These are phyloP conservation scores for Ramaria rubella DNA, from an alignment of 768 basidiomycete genomes.

Conservation along the genomic window DNA sequence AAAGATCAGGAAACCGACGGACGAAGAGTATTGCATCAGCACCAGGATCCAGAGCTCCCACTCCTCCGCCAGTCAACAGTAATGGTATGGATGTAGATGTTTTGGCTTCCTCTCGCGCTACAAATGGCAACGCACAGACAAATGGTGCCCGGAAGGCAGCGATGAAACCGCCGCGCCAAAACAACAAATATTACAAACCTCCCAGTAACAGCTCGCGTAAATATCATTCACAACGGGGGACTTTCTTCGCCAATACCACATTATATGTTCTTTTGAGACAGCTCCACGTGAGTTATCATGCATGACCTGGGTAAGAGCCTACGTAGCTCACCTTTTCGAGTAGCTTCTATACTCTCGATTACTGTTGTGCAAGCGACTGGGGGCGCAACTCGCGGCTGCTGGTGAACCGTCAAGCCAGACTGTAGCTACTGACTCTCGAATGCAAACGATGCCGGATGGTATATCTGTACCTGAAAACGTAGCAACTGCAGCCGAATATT, in stretches of 20 bases:
- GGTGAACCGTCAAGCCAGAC: slow-evolving; percentile 22
- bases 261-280: slow-evolving; percentile 83
- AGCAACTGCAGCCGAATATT: slow-evolving; percentile 49
- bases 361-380: slow-evolving; percentile 68
- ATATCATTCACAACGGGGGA: slow-evolving; percentile 16
- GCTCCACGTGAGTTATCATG: slow-evolving; percentile 58
- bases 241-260: slow-evolving; percentile 85
- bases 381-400: slow-evolving; percentile 35
- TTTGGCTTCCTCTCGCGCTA: neutral
- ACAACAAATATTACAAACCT: slow-evolving; percentile 1
- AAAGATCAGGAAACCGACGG: slow-evolving; percentile 60
- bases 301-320: neutral
- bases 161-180: neutral
- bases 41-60: slow-evolving; percentile 52
- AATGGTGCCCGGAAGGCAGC: neutral
- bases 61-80: slow-evolving; percentile 28
- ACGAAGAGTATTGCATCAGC: slow-evolving; percentile 53
- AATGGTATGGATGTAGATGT: neutral
- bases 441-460: slow-evolving; percentile 12
- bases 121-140: neutral
- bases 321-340: neutral
- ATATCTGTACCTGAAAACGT: slow-evolving; percentile 10
- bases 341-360: slow-evolving; percentile 82
- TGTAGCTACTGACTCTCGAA: slow-evolving; percentile 33
- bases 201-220: slow-evolving; percentile 5